Conservation (phyloP, 2,329 filamentous ascomycete species). For the Penicillium sp. region DNA sequence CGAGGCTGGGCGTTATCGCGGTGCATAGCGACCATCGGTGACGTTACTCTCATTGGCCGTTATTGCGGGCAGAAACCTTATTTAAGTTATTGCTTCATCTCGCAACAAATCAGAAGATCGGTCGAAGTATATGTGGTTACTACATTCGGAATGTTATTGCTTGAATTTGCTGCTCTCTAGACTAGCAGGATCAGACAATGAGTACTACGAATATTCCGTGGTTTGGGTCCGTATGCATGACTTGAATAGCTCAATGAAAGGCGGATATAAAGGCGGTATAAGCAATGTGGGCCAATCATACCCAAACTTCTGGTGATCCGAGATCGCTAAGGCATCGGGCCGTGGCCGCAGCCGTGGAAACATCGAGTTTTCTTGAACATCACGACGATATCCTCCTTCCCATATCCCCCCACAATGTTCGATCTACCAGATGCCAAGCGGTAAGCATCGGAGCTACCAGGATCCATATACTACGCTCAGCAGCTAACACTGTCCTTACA, state of each 20-base stretch:
- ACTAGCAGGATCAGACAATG: too few relatives aligned
- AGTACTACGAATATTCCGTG: too few relatives aligned
- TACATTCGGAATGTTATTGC: too few relatives aligned
- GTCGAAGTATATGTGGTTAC: too few relatives aligned
- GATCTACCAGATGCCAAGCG: conserved; percentile 38
- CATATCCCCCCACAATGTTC: conserved; percentile 31
- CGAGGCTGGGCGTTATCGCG: conserved; percentile 13
- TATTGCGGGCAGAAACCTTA: not conserved
- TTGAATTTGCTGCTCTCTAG: too few relatives aligned
- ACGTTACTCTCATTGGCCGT: not conserved
- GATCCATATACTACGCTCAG: not conserved
- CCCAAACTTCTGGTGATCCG: not conserved
- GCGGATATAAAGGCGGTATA: not conserved
- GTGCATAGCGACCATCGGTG: not conserved
- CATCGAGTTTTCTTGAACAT: conserved; percentile 9
- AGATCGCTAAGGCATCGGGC: conserved; percentile 14
- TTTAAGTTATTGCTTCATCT: too few relatives aligned
- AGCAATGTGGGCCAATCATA: not conserved
- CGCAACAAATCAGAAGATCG: too few relatives aligned
- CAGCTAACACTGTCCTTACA: conserved; percentile 13
- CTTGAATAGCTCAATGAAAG: not conserved
- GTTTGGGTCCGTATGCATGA: not conserved
- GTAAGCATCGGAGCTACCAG: conserved; percentile 23
- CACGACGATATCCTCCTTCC: not conserved
- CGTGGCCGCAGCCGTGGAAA: conserved; percentile 23